A percentile compares a stretch with the other conserved stretches of the same genome.
Conservation (phyloP, 495 filamentous ascomycete species). For the Podospora fimiseda region DNA sequence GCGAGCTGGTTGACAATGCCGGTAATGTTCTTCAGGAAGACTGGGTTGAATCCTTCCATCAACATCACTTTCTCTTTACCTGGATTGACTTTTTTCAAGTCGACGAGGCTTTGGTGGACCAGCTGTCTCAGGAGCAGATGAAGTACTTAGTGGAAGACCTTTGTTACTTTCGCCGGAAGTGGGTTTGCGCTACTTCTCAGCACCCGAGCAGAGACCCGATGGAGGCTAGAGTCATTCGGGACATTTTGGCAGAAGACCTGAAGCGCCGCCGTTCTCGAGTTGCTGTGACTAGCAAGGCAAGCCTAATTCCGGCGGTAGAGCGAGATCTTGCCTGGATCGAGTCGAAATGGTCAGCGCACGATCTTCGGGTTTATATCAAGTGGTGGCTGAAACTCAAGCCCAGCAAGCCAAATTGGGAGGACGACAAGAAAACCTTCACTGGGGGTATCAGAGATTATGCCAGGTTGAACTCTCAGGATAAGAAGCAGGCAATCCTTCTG, state of each 20-base stretch:
- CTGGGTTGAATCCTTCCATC: background rate
- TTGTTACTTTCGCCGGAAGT: constrained; percentile 4
- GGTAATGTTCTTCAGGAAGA: background rate
- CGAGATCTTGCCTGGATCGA: no score
- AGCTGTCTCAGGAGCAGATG: background rate
- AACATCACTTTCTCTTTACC: constrained; percentile 4
- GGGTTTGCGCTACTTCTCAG: background rate
- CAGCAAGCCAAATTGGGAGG: background rate
- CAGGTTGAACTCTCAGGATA: background rate
- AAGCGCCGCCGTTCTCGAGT: no score
- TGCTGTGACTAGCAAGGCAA: background rate
- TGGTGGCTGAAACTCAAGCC: background rate
- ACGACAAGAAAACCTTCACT: background rate
- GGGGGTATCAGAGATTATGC: background rate
- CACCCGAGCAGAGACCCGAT: no score
- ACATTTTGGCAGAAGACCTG: no score
- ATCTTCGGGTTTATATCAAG: background rate
- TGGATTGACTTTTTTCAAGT: constrained; percentile 13
- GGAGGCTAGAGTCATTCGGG: no score
- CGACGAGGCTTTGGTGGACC: background rate
- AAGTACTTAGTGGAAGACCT: constrained; percentile 7
- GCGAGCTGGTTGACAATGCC: background rate
- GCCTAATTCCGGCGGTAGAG: no score
- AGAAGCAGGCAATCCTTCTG: background rate
- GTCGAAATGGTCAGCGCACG: background rate